Evolutionary conservation across 2,329 filamentous ascomycete genomes (phyloP).

Genomic region (Chaetomium strumarium): DNA sequence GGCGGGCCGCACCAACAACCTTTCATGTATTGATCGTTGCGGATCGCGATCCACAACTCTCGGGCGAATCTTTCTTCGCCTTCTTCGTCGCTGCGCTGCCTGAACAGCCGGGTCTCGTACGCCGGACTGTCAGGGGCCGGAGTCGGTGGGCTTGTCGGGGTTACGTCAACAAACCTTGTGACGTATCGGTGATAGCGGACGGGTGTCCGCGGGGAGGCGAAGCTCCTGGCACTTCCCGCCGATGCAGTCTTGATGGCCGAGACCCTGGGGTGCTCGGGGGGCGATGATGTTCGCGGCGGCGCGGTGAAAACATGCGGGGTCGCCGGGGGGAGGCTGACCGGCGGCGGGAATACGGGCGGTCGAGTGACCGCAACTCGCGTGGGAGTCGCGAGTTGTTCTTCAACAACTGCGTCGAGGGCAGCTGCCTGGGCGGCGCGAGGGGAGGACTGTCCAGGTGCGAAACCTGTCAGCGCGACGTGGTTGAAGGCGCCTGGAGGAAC

Average conservation of each 20-base stretch:
- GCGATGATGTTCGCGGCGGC: slow-evolving; percentile 2
- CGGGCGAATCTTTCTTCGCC: slow-evolving; percentile 20
- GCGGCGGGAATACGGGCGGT: slow-evolving; percentile 11
- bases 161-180: slow-evolving; percentile 5
- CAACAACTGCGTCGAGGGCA: slow-evolving; percentile 7
- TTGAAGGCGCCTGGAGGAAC: background rate
- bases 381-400: slow-evolving; percentile 8
- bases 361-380: background rate
- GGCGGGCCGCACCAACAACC: slow-evolving; percentile 22
- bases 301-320: slow-evolving; percentile 2
- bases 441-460: background rate
- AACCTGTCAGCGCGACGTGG: background rate
- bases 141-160: background rate
- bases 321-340: slow-evolving; percentile 5
- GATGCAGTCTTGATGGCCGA: slow-evolving; percentile 8
- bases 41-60: slow-evolving; percentile 22
- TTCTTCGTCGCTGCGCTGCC: slow-evolving; percentile 13
- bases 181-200: slow-evolving; percentile 5
- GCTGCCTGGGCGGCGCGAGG: background rate
- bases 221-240: background rate
- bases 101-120: slow-evolving; percentile 15
- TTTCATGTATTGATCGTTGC: slow-evolving; percentile 23
- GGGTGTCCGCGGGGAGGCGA: background rate
- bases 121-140: slow-evolving; percentile 8
- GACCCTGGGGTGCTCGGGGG: slow-evolving; percentile 9